Evolutionary conservation across 345 rosid genomes (phyloP).

Genomic region (Anastatica hierochuntica): DNA sequence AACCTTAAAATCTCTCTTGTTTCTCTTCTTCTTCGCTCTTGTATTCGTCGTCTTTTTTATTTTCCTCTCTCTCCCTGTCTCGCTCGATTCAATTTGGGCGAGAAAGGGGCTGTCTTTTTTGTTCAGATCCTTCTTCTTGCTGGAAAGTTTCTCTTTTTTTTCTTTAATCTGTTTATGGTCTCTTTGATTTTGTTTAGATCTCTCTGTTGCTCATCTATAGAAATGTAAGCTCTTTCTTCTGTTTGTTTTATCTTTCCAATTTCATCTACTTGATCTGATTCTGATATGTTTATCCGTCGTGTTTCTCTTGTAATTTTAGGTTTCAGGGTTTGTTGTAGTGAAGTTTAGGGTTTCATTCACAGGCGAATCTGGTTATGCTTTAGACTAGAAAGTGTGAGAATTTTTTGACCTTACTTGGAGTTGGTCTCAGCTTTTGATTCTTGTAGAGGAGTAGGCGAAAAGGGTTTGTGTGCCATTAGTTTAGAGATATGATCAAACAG

Average conservation of each 20-base stretch:
- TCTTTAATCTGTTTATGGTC: not conserved
- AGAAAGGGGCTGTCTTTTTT: constrained; percentile 13
- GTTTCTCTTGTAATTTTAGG: not conserved
- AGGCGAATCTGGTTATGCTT: constrained; percentile 8
- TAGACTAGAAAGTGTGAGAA: not conserved
- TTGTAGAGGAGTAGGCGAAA: too few species aligned
- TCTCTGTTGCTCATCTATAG: not conserved
- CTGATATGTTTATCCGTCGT: not conserved
- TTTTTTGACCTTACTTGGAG: not conserved
- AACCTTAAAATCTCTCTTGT: too few species aligned
- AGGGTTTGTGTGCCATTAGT: constrained; percentile 14
- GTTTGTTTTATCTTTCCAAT: not conserved
- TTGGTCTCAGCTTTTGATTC: too few species aligned
- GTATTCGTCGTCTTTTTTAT: too few species aligned
- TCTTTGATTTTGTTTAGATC: not conserved
- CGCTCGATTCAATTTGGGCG: constrained; percentile 17
- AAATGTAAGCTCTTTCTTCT: constrained; percentile 16
- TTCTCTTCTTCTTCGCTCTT: too few species aligned
- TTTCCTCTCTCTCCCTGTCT: not conserved
- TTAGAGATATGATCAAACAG: constrained; percentile 65
- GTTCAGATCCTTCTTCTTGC: constrained; percentile 19
- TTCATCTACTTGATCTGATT: constrained; percentile 1
- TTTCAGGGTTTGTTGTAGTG: not conserved
- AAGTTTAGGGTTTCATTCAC: not conserved
- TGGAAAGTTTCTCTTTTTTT: not conserved